Base-by-base conservation (phyloP, 1,284 basidiomycete genomes). In the Sporisorium reilianum region DNA sequence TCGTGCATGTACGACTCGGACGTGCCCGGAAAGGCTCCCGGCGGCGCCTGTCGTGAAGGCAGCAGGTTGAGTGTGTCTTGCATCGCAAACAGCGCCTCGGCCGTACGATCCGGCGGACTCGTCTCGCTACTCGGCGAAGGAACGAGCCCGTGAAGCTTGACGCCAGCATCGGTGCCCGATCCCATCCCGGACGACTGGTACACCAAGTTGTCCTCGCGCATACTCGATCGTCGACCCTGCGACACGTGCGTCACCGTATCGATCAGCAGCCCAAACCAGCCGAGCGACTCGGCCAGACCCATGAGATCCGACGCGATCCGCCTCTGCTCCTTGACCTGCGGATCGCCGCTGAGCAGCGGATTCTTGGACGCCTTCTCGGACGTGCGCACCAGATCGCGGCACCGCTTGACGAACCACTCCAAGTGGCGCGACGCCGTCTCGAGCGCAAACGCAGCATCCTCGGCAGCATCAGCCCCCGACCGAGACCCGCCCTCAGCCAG, bases 221-320 rank as follows among this genome's bases (percentile, higher is more conserved):
- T 68, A 36, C 61, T 66, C 6, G 65, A 69, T 3, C 65, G 56
- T n/a, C 74, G 61, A 3, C 65, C 62, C 20, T 71, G 69, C 3
- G 62, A 65, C 3, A 76, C 74, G 41, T 68, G 65, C 20, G 74
- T 67, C 2, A 76, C 74, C 1, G 74, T 76, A 30, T 76, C 74
- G 53, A 76, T 72, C 36, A 76, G 25, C 36, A 76, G 34, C 2
- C 74, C 74, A 22, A 76, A 76, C 74, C 74, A 76, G 18, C 74
- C 74, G 3, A 76, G 41, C 14, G 69, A 68, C 18, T 76, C 74
- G 10, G 74, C 74, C 8, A 76, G 46, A 5, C 74, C 74, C 65
- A 69, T 72, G 14, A 76, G 53, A 49, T 76, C 69, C 8, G 50
- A n/a, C 0, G 74, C 74, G 36, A 76, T 60, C 0, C 65, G 55